phyloP scores from a whole-genome alignment of 805 yeast species.

The Sungouiozyma intestinalis region DNA sequence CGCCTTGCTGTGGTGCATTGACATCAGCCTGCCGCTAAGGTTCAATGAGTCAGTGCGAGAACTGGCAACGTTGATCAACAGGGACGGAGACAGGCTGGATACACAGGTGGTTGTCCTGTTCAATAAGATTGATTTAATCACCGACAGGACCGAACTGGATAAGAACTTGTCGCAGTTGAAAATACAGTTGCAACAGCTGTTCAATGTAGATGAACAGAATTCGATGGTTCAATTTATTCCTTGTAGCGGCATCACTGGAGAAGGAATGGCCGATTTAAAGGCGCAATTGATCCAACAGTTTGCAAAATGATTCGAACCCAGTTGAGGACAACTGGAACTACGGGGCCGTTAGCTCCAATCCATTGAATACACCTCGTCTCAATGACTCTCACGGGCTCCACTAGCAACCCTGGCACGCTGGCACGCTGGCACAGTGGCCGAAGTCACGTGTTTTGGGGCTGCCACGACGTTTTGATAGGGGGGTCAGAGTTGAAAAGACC shows the following conservation, averaged over 20 bases:
- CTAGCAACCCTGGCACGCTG: no score
- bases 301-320: not conserved
- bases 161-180: not conserved
- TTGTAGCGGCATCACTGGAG: conserved; percentile 17
- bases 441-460: not conserved
- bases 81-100: conserved; percentile 56
- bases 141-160: conserved; percentile 7
- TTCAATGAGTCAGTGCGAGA: conserved; percentile 57
- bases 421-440: no score
- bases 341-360: no score
- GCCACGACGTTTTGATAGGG: not conserved
- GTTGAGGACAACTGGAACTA: no score
- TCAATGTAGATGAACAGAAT: not conserved
- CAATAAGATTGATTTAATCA: conserved; percentile 62
- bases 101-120: conserved; percentile 46
- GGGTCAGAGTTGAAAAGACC: not conserved
- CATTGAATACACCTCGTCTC: not conserved
- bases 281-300: not conserved
- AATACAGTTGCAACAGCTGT: not conserved
- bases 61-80: conserved; percentile 44
- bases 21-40: conserved; percentile 47
- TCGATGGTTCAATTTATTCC: conserved; percentile 5
- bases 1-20: conserved; percentile 78
- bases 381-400: not conserved
- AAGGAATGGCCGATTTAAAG: conserved; percentile 10